phyloP scores from a whole-genome alignment of 495 filamentous ascomycete genomes.

The Lineolata rhizophorae region DNA sequence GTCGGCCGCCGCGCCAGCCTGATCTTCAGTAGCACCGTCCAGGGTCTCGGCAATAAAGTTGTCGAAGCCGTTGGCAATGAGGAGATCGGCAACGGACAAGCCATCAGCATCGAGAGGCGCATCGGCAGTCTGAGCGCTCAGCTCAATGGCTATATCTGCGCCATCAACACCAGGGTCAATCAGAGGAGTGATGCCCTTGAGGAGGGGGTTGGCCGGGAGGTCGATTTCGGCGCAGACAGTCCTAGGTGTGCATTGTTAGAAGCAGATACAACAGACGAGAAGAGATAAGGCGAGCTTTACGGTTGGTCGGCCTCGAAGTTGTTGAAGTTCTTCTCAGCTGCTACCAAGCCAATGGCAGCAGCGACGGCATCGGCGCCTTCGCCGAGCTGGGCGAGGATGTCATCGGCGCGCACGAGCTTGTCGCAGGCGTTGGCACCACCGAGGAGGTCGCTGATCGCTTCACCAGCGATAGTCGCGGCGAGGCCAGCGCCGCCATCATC shows the following conservation, averaged over 20 bases:
- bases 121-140: conserved; percentile 24
- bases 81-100: conserved; percentile 31
- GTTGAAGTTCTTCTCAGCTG: conserved; percentile 50
- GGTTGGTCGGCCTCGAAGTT: conserved; percentile 18
- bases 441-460: conserved; percentile 30
- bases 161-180: conserved; percentile 34
- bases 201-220: conserved; percentile 30
- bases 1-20: conserved; percentile 8
- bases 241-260: conserved; percentile 26
- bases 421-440: conserved; percentile 34
- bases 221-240: conserved; percentile 31
- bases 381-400: conserved; percentile 32
- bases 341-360: conserved; percentile 33
- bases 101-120: conserved; percentile 30
- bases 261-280: no score
- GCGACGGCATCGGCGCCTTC: conserved; percentile 27
- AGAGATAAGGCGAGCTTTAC: no score
- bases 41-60: conserved; percentile 31
- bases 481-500: conserved; percentile 25
- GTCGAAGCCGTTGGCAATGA: conserved; percentile 28
- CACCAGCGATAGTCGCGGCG: conserved; percentile 29
- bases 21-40: conserved; percentile 12
- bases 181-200: conserved; percentile 36
- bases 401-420: conserved; percentile 36
- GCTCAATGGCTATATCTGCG: conserved; percentile 29